A percentile compares a stretch with the other conserved stretches of the same genome.
These are phyloP conservation scores for Deuterostichococcus epilithicus DNA, from an alignment of 139 green algal genomes.

Conservation along the genomic window DNA sequence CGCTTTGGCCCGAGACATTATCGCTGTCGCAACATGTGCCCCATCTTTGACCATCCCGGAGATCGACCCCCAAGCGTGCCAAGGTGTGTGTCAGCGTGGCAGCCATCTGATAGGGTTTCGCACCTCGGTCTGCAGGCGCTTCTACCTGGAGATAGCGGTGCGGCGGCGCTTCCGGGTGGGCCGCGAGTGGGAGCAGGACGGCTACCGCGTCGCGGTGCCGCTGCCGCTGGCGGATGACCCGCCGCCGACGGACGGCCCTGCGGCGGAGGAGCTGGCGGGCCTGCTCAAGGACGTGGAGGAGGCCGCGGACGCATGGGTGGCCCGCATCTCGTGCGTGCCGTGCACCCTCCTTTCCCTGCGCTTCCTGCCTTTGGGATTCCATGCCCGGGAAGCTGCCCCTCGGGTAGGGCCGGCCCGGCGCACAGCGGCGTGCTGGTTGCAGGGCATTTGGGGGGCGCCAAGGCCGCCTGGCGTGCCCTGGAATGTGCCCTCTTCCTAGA, in stretches of 20 bases:
- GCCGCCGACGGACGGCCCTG: conserved; percentile 2
- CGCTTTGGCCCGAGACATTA: not conserved
- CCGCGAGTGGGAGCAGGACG: conserved; percentile 57
- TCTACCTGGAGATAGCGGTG: conserved; percentile 66
- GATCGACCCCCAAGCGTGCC: not conserved
- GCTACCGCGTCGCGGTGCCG: conserved; percentile 60
- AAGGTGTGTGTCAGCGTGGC: not conserved
- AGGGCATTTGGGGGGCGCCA: not conserved
- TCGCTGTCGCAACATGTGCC: not conserved
- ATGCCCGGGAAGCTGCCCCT: not conserved
- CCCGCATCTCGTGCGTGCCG: conserved; percentile 23
- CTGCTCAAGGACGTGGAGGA: conserved; percentile 15
- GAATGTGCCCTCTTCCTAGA: not conserved
- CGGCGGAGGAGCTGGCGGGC: conserved; percentile 9
- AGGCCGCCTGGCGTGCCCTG: not conserved
- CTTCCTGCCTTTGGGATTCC: not conserved
- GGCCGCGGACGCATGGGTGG: conserved; percentile 27
- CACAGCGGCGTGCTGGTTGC: not conserved
- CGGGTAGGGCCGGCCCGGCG: not conserved
- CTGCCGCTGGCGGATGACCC: conserved; percentile 28
- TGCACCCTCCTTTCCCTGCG: not conserved
- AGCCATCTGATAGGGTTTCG: not conserved
- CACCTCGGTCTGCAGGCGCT: conserved; percentile 40
- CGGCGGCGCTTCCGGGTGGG: conserved; percentile 47
- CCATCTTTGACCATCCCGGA: not conserved